Percentiles rank a stretch among this genome's conserved stretches.
phyloP scores from a whole-genome alignment of 306 rosid species.

The Castanea crenata region DNA sequence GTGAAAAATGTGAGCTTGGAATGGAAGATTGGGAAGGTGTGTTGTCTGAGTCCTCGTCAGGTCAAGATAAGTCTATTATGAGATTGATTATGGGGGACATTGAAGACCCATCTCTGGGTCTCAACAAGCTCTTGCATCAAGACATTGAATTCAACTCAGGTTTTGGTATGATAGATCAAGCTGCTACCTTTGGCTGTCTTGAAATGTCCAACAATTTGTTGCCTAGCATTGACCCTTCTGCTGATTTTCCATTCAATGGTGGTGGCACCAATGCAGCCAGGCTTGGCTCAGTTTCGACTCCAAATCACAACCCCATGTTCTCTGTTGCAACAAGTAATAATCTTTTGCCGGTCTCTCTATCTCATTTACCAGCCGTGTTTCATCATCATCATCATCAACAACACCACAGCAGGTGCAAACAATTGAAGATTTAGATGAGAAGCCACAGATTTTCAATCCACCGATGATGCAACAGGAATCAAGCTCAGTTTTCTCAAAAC shows the following conservation, averaged over 20 bases:
- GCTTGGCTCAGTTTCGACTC: conserved; percentile 27
- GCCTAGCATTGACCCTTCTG: conserved; percentile 38
- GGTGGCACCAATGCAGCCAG: conserved; percentile 14
- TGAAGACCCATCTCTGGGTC: conserved; percentile 79
- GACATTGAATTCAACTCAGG: conserved; percentile 56
- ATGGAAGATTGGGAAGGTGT: conserved; percentile 94
- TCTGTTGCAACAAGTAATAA: conserved; percentile 32
- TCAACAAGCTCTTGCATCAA: conserved; percentile 70
- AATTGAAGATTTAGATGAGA: conserved; percentile 51
- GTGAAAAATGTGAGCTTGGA: conserved; percentile 64
- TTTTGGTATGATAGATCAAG: conserved; percentile 57
- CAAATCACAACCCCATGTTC: conserved; percentile 28
- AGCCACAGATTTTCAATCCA: conserved; percentile 55
- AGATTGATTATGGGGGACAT: conserved; percentile 79
- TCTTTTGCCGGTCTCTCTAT: conserved; percentile 33
- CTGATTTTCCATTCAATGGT: conserved; percentile 44
- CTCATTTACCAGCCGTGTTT: conserved; percentile 37
- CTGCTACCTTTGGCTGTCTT: conserved; percentile 30
- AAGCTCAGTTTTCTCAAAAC: conserved; percentile 50
- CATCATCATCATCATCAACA: conserved; percentile 4
- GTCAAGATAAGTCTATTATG: conserved; percentile 77
- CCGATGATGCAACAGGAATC: conserved; percentile 54
- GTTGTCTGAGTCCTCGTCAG: conserved; percentile 63
- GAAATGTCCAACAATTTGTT: conserved; percentile 35
- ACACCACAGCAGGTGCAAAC: conserved; percentile 31